These are phyloP conservation scores for Akebia trifoliata DNA, from an alignment of 164 flowering plant genomes.

Conservation along the genomic window DNA sequence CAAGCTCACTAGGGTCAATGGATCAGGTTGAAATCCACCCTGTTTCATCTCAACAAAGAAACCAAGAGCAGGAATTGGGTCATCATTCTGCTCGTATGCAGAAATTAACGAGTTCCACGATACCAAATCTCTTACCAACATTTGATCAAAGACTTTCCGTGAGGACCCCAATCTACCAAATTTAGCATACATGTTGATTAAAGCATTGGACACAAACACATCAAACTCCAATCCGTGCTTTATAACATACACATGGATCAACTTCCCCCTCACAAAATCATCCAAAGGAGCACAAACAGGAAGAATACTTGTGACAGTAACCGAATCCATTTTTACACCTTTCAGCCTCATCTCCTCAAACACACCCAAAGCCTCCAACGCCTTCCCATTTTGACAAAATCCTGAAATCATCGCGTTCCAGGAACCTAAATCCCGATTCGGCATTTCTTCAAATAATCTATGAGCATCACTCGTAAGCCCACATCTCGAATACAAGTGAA, in stretches of 20 bases:
- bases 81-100: constrained; percentile 57
- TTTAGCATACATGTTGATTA: constrained; percentile 66
- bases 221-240: constrained; percentile 52
- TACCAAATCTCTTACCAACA: constrained; percentile 47
- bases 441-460: constrained; percentile 52
- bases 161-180: constrained; percentile 37
- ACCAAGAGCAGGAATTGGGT: constrained; percentile 34
- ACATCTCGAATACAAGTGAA: constrained; percentile 58
- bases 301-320: constrained; percentile 49
- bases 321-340: constrained; percentile 46
- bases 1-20: constrained; percentile 57
- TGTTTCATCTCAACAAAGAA: constrained; percentile 44
- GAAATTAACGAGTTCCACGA: constrained; percentile 73
- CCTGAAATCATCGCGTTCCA: constrained; percentile 76
- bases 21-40: constrained; percentile 41
- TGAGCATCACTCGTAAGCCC: constrained; percentile 36
- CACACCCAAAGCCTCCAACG: constrained; percentile 38
- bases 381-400: constrained; percentile 49
- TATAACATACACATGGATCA: constrained; percentile 48
- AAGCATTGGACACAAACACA: constrained; percentile 55
- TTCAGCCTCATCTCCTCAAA: constrained; percentile 43
- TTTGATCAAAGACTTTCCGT: constrained; percentile 37
- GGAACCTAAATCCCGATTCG: constrained; percentile 42
- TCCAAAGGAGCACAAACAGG: constrained; percentile 48
- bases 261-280: constrained; percentile 29